Percentiles rank a stretch among this genome's conserved stretches.
Evolutionary conservation across 1,284 basidiomycete species (phyloP).

Genomic region (Trichosporon coremiiforme): DNA sequence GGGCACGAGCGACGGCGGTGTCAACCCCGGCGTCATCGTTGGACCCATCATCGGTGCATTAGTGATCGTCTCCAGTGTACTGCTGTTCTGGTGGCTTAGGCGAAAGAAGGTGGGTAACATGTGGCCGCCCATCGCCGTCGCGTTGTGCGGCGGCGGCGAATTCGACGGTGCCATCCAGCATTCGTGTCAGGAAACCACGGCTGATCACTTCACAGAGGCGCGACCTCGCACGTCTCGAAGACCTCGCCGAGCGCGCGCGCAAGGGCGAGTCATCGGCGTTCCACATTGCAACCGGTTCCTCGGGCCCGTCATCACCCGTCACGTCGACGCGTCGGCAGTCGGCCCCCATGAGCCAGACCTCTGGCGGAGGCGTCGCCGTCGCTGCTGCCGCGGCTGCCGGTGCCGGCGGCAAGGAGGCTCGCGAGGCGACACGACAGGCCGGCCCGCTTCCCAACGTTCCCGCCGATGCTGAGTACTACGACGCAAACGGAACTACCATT

Average conservation of each 20-base stretch:
- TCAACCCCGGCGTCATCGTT: conserved; percentile 55
- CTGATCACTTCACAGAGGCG: conserved; percentile 40
- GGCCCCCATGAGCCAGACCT: conserved; percentile 20
- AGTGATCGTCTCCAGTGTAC: conserved; percentile 50
- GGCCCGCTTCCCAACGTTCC: conserved; percentile 26
- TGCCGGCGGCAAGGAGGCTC: conserved; percentile 3
- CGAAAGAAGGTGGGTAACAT: conserved; percentile 51
- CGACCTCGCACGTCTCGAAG: conserved; percentile 51
- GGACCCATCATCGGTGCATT: conserved; percentile 53
- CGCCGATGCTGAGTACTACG: conserved; percentile 46
- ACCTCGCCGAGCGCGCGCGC: conserved; percentile 50
- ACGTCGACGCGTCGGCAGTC: conserved; percentile 13
- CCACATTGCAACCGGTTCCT: conserved; percentile 37
- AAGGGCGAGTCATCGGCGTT: conserved; percentile 54
- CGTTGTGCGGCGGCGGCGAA: background rate
- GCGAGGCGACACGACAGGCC: conserved; percentile 22
- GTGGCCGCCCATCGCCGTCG: background rate
- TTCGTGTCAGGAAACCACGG: background rate
- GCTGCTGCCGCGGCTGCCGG: background rate
- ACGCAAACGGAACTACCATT: conserved; percentile 42
- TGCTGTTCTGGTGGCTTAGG: conserved; percentile 53
- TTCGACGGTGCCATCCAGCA: background rate
- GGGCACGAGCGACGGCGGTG: conserved; percentile 14
- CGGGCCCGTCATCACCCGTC: conserved; percentile 18
- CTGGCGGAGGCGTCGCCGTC: background rate